Evolutionary conservation across 306 rosid genomes (phyloP).

Genomic region (Rosa multiflora): DNA sequence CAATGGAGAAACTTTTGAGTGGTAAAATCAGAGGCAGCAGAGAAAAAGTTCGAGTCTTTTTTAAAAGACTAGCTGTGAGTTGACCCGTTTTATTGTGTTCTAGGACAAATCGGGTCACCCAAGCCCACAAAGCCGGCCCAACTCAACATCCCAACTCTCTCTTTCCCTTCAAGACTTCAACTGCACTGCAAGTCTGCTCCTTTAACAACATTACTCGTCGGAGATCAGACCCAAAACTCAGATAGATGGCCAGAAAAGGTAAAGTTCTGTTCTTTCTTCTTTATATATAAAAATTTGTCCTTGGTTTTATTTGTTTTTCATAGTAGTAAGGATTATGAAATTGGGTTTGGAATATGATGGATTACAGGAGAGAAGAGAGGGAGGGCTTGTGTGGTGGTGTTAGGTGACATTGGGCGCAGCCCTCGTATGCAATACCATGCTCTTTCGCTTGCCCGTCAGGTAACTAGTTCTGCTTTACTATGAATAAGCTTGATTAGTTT

Average conservation of each 20-base stretch:
- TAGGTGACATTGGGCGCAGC: constrained; percentile 94
- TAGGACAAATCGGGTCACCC: not conserved
- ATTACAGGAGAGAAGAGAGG: constrained; percentile 48
- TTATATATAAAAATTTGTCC: too few relatives aligned
- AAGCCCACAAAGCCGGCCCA: not conserved
- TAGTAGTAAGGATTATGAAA: not conserved
- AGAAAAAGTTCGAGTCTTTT: not conserved
- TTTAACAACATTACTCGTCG: not conserved
- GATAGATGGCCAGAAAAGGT: constrained; percentile 16
- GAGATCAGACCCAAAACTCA: not conserved
- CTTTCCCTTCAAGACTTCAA: constrained; percentile 8
- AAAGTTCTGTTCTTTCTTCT: not conserved
- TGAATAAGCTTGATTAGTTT: not conserved
- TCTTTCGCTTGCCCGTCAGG: constrained; percentile 91
- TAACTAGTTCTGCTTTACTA: not conserved
- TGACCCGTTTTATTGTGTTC: not conserved
- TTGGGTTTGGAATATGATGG: constrained; percentile 11
- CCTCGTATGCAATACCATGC: constrained; percentile 99
- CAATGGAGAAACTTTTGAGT: not conserved
- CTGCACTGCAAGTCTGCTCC: not conserved
- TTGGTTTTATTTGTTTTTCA: not conserved
- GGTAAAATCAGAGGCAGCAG: not conserved
- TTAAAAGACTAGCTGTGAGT: not conserved
- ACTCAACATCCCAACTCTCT: not conserved
- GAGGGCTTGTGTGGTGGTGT: constrained; percentile 89